A percentile compares a stretch with the other conserved stretches of the same genome.
These are phyloP conservation scores for Dendrocalamus latiflorus DNA, from an alignment of 202 grass and related monocot species.

Conservation along the genomic window DNA sequence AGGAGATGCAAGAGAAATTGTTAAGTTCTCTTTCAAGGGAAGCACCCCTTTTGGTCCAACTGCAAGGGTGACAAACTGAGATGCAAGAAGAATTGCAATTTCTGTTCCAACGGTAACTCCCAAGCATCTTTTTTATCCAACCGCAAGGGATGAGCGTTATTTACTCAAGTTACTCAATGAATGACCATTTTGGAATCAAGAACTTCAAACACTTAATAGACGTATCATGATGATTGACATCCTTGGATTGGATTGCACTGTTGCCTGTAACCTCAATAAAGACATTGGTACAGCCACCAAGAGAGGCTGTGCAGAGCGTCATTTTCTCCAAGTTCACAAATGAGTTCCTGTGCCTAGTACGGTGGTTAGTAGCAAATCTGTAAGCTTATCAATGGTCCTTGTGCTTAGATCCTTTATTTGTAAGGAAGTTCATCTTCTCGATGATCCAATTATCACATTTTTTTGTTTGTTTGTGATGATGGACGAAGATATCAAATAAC, in stretches of 20 bases:
- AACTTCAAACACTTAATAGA: too few species aligned
- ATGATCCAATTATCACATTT: background rate
- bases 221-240: too few species aligned
- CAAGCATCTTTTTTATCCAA: background rate
- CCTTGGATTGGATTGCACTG: too few species aligned
- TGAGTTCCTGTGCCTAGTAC: background rate
- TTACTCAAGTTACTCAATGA: too few species aligned
- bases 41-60: too few species aligned
- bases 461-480: background rate
- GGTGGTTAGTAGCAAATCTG: background rate
- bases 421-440: background rate
- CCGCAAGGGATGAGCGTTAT: background rate
- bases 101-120: background rate
- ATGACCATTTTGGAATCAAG: too few species aligned
- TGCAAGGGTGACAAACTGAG: too few species aligned
- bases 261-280: too few species aligned
- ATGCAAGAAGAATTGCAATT: background rate
- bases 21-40: too few species aligned
- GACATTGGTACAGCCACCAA: too few species aligned
- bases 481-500: background rate
- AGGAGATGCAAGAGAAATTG: too few species aligned
- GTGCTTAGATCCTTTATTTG: constrained; percentile 1
- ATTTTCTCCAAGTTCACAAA: background rate
- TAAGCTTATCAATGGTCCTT: background rate
- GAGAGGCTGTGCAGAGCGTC: too few species aligned